phyloP scores from a whole-genome alignment of 345 rosid species.

The Nasturtium officinale region DNA sequence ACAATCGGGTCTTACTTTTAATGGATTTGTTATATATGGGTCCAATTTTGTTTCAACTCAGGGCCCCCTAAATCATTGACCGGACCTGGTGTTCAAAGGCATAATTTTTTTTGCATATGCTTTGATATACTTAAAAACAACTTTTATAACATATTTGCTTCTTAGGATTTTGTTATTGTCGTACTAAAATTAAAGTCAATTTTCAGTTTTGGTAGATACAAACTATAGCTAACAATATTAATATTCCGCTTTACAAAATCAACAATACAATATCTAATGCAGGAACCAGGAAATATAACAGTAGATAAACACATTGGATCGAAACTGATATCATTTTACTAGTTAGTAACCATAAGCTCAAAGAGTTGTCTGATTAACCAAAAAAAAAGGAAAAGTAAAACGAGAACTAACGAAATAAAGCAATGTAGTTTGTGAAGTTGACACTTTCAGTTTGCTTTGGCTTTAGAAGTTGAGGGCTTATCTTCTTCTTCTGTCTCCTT shows the following conservation, averaged over 20 bases:
- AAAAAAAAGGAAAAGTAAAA: neutral
- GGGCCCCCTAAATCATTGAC: too few species aligned
- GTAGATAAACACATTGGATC: neutral
- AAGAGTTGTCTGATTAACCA: conserved; percentile 8
- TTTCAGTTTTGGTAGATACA: neutral
- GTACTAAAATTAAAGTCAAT: neutral
- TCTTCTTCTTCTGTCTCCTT: conserved; percentile 14
- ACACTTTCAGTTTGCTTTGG: conserved; percentile 20
- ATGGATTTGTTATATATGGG: too few species aligned
- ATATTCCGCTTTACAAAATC: neutral
- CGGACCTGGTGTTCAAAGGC: too few species aligned
- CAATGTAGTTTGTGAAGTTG: conserved; percentile 2
- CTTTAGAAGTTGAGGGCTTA: conserved; percentile 27
- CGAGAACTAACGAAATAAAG: neutral
- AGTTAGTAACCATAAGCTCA: conserved; percentile 6
- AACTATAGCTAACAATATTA: neutral
- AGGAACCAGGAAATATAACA: neutral
- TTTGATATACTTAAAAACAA: too few species aligned
- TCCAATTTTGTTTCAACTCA: too few species aligned
- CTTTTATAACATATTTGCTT: too few species aligned
- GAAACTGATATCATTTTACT: neutral
- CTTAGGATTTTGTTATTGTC: too few species aligned
- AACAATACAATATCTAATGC: neutral
- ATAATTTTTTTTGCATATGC: too few species aligned
- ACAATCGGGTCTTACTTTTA: too few species aligned